A percentile compares a stretch with the other conserved stretches of the same genome.
Evolutionary conservation across 192 early-diverging fungal species (phyloP).

Genomic region (Spizellomyces sp.): DNA sequence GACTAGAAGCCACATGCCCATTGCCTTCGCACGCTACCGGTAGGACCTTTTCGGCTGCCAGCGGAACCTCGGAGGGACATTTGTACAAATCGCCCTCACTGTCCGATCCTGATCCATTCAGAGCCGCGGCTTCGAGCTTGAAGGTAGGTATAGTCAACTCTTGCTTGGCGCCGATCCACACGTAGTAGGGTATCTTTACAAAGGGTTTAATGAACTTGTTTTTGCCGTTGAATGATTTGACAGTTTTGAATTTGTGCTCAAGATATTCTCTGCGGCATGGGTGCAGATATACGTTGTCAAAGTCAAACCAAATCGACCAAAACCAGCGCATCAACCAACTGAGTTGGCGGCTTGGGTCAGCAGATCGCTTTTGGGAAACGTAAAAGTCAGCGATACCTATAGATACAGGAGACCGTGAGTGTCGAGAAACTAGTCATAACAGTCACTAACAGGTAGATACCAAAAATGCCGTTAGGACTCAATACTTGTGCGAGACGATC

Average conservation of each 20-base stretch:
- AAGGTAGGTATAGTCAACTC: conserved; percentile 27
- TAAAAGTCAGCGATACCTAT: too few relatives aligned
- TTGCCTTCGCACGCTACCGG: too few relatives aligned
- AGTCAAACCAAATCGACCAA: conserved; percentile 87
- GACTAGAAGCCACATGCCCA: too few relatives aligned
- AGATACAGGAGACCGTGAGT: too few relatives aligned
- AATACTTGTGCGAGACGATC: conserved; percentile 68
- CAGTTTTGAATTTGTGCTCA: conserved; percentile 77
- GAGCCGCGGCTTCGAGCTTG: conserved; percentile 22
- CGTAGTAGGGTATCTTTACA: conserved; percentile 84
- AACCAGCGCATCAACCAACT: conserved; percentile 81
- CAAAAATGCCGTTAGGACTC: conserved; percentile 67
- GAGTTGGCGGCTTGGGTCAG: conserved; percentile 65
- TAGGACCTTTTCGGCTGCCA: conserved; percentile 35
- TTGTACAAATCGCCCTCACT: conserved; percentile 82
- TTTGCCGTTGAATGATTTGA: conserved; percentile 70
- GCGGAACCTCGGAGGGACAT: conserved; percentile 71
- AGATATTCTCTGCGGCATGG: conserved; percentile 81
- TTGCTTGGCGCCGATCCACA: conserved; percentile 74
- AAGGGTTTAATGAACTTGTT: conserved; percentile 77
- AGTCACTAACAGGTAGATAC: conserved; percentile 78
- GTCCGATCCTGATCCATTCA: background rate
- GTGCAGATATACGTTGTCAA: conserved; percentile 80
- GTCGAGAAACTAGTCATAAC: conserved; percentile 48
- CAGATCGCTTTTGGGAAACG: conserved; percentile 17